Evolutionary conservation across 495 filamentous ascomycete genomes (phyloP).

Genomic region (Achaetomiella virescens): DNA sequence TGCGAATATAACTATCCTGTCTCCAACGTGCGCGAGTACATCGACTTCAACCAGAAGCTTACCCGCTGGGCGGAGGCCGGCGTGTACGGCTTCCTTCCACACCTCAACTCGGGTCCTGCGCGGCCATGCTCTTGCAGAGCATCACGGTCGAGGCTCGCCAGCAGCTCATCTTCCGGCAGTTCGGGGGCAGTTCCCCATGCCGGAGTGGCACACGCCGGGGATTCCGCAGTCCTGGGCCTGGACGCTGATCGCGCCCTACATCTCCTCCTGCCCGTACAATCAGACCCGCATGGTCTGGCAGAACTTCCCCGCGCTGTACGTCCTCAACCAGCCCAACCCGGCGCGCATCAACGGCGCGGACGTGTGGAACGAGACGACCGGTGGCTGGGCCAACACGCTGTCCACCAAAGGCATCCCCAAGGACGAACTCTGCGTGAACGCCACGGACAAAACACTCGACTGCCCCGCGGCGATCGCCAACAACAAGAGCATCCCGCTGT

Average conservation of each 20-base stretch:
- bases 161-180: slow-evolving; percentile 84
- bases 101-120: slow-evolving; percentile 75
- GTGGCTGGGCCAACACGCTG: slow-evolving; percentile 39
- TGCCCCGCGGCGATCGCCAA: slow-evolving; percentile 60
- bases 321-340: slow-evolving; percentile 74
- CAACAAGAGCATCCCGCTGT: slow-evolving; percentile 62
- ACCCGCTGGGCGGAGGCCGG: slow-evolving; percentile 79
- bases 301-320: slow-evolving; percentile 72
- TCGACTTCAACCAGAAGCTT: slow-evolving; percentile 83
- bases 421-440: slow-evolving; percentile 45
- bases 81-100: slow-evolving; percentile 77
- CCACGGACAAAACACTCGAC: slow-evolving; percentile 44
- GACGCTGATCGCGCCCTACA: slow-evolving; percentile 79
- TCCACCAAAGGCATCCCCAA: slow-evolving; percentile 32
- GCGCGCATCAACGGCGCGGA: slow-evolving; percentile 52
- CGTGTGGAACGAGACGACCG: slow-evolving; percentile 51
- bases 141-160: slow-evolving; percentile 83
- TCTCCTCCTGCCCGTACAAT: slow-evolving; percentile 67
- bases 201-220: slow-evolving; percentile 76
- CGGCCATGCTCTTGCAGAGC: slow-evolving; percentile 63
- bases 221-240: slow-evolving; percentile 84
- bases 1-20: slow-evolving; percentile 83
- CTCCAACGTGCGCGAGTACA: slow-evolving; percentile 66
- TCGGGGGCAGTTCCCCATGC: slow-evolving; percentile 81
- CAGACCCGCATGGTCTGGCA: slow-evolving; percentile 78